phyloP scores from a whole-genome alignment of 2,329 filamentous ascomycete species.

The Cucurbitaria berberidis region DNA sequence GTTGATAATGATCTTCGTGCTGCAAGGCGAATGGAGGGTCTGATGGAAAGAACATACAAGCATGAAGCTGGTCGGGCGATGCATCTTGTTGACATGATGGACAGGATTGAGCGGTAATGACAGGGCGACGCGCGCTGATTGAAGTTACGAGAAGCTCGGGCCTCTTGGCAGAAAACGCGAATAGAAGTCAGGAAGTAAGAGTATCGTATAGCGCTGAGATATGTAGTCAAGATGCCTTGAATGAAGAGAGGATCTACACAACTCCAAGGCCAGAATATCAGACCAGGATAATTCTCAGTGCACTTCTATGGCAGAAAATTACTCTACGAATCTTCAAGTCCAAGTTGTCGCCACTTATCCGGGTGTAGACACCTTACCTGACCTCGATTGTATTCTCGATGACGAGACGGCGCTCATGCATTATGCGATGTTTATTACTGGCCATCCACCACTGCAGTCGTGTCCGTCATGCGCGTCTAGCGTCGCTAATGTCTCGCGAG shows the following conservation, averaged over 20 bases:
- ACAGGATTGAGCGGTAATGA: no score
- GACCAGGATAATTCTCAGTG: conserved; percentile 7
- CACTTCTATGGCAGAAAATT: conserved; percentile 14
- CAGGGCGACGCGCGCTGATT: no score
- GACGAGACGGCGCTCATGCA: background rate
- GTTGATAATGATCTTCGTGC: no score
- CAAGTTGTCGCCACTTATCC: background rate
- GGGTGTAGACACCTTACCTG: background rate
- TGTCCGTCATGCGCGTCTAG: background rate
- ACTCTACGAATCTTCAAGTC: background rate
- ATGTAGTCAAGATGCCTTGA: no score
- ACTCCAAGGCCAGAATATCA: conserved; percentile 9
- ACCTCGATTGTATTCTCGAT: background rate
- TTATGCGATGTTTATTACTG: background rate
- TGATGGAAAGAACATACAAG: no score
- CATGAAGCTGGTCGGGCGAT: no score
- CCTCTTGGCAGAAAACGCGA: no score
- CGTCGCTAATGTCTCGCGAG: background rate
- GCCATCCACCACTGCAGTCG: background rate
- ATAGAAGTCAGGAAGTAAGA: no score
- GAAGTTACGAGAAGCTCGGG: no score
- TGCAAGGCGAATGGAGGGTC: no score
- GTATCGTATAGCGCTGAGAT: no score
- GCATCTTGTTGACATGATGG: no score
- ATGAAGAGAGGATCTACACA: background rate